Base-by-base conservation (phyloP, 1,139 yeast species). In the Blastobotrys aristatus region DNA sequence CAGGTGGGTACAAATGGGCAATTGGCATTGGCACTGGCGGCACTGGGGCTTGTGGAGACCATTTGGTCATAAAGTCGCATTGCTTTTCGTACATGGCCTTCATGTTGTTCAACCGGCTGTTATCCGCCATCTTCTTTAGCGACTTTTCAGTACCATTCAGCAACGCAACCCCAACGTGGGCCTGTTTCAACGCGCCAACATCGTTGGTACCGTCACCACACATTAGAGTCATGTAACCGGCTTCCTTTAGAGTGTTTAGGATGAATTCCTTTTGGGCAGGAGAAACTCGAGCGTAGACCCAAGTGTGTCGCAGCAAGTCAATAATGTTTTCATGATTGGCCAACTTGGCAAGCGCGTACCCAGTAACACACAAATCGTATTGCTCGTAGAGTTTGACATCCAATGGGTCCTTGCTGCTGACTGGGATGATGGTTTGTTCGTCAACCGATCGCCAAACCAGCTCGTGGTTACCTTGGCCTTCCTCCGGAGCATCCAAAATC, bases 141-240 rank as follows among this genome's bases (percentile, higher is more conserved):
- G 96, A 88, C 52, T 86, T 97, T 65, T 87, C 96, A 50, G 98
- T 89, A 71, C 97, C 99, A 63, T 94, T 94, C 65, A 94, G 76
- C 57, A 92, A 73, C 14, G 99, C 99, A 63, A 92, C 90, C 73
- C 98, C 98, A 64, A 92, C 84, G 63, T 92, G 96, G 7, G 99
- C 97, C 72, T 92, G 97, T 68, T 92, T 94, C 70, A 92, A 79
- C 47, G 99, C 99, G 68, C 99, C 99, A 49, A 92, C 98, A 74
- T 92, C 99, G 66, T 92, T 92, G 30, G 99, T 92, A 70, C 99
- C 99, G 70, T 92, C 99, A 74, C 99, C 99, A 71, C 98, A 92
- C 99, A 92, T 92, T 60, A 94, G 77, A 30, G 98, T 92, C 62
- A 79, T 84, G 69, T 90, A 92, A 30, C 97, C 97, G 64, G 89